Evolutionary conservation across 1,139 yeast genomes (phyloP), one percentile per base, ranked within the genome.

Genomic region (Nakaseomyces bracarensis): DNA sequence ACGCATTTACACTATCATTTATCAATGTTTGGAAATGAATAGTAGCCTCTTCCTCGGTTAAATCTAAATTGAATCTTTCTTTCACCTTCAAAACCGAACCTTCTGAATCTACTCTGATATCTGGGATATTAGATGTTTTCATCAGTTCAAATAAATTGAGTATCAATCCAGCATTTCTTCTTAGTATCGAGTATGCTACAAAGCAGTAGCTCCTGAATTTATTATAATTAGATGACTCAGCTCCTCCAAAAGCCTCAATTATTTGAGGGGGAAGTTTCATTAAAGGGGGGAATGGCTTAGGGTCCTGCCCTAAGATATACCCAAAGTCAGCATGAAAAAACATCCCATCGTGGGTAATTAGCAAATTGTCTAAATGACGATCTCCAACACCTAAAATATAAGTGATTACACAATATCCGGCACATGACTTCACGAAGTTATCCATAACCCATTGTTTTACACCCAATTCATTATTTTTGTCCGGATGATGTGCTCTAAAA

Each of bases 321-420:
- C 99, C 99, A 63, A 86, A 93, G 64, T 93, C 99, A 2, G 96
- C 97, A 64, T 87, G 96, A 77, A 93, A 86, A 58, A 87, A 87
- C 57, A 81, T 86, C 2, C 85, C 96, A 60, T 82, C 83, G 1
- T 82, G 77, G 13, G 75, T 69, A 16, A 77, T 69, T 28, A 93
- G 69, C 48, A 93, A 67, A 56, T 93, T 93, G 55, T 93, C 99
- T 47, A 93, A 69, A 66, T 93, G 99, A 43, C 99, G 73, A 64
- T 93, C 98, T 15, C 99, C 99, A 9, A 93, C 96, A 3, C 98
- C 98, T 10, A 93, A 66, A 4, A 93, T 67, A 55, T 93, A 93
- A 0, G 98, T 93, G 28, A 93, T 85, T 2, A 93, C 98, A 69
- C 97, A 91, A 60, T 93, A 91, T 0, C 98, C 98, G 22, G 98